Evolutionary conservation across 2,329 filamentous ascomycete species (phyloP).

Genomic region (Paraphoma sp.): DNA sequence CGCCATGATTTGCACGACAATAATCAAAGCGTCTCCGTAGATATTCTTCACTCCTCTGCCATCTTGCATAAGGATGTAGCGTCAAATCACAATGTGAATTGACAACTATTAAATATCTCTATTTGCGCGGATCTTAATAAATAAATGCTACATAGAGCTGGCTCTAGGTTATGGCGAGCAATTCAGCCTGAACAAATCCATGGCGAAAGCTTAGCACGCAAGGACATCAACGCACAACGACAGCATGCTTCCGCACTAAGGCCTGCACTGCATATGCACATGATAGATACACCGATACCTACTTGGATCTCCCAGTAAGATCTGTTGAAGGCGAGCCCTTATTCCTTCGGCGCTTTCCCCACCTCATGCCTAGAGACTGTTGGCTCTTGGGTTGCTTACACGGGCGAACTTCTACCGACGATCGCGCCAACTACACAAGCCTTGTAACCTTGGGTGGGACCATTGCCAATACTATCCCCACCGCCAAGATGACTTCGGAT

Average conservation of each 20-base stretch:
- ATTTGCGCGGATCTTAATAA: too few relatives aligned
- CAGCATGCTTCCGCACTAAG: background rate
- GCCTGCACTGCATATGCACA: background rate
- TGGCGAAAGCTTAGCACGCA: constrained; percentile 12
- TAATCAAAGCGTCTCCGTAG: too few relatives aligned
- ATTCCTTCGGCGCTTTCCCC: background rate
- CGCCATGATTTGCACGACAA: too few relatives aligned
- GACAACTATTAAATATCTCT: too few relatives aligned
- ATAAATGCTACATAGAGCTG: background rate
- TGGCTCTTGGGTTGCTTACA: constrained; percentile 16
- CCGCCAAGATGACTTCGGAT: constrained; percentile 7
- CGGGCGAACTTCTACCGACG: constrained; percentile 5
- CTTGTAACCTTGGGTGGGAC: background rate
- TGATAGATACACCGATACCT: background rate
- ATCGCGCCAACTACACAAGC: background rate
- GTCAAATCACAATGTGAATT: too few relatives aligned
- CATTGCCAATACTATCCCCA: constrained; percentile 7
- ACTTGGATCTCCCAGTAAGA: too few relatives aligned
- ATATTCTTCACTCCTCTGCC: too few relatives aligned
- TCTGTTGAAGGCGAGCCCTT: too few relatives aligned
- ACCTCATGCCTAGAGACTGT: constrained; percentile 7
- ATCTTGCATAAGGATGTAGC: too few relatives aligned
- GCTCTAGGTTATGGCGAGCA: background rate
- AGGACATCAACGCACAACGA: background rate
- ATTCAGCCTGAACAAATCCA: constrained; percentile 20